Percentiles rank a stretch among this genome's conserved stretches.
These are phyloP conservation scores for Arthrocladium fulminans DNA, from an alignment of 2,329 filamentous ascomycete genomes.

Conservation along the genomic window DNA sequence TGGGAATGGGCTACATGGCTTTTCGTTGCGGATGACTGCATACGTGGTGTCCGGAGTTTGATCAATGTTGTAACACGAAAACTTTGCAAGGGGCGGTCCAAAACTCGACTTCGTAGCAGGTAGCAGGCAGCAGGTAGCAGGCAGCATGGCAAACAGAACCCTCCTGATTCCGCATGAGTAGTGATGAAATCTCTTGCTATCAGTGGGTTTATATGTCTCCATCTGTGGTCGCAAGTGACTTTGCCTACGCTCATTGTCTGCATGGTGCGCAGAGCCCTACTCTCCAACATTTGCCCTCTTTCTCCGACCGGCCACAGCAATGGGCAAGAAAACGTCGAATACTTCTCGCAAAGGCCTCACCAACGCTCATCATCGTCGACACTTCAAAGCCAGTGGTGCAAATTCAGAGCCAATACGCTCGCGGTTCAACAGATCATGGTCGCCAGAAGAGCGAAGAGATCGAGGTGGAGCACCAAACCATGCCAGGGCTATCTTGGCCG, in stretches of 20 bases:
- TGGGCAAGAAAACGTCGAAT: conserved; percentile 1
- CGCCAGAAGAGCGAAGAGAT: neutral
- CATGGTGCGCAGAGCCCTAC: too few species aligned
- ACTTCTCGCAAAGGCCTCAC: neutral
- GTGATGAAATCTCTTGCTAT: too few species aligned
- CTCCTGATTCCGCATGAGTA: too few species aligned
- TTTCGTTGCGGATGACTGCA: neutral
- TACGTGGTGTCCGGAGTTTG: neutral
- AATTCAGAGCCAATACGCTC: conserved; percentile 1
- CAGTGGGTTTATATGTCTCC: too few species aligned
- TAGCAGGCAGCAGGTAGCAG: too few species aligned
- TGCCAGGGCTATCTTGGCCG: neutral
- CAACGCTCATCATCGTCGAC: neutral
- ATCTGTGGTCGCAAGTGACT: too few species aligned
- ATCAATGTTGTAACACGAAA: too few species aligned
- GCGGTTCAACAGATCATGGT: neutral
- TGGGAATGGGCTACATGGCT: neutral
- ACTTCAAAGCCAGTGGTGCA: neutral
- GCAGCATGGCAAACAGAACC: too few species aligned
- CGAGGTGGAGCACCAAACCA: neutral
- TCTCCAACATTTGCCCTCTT: neutral
- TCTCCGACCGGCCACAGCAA: neutral
- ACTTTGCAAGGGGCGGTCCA: too few species aligned
- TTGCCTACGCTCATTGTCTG: too few species aligned
- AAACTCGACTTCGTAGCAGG: too few species aligned